Evolutionary conservation across 1,284 basidiomycete species (phyloP).

Genomic region (Pseudozyma hubeiensis): DNA sequence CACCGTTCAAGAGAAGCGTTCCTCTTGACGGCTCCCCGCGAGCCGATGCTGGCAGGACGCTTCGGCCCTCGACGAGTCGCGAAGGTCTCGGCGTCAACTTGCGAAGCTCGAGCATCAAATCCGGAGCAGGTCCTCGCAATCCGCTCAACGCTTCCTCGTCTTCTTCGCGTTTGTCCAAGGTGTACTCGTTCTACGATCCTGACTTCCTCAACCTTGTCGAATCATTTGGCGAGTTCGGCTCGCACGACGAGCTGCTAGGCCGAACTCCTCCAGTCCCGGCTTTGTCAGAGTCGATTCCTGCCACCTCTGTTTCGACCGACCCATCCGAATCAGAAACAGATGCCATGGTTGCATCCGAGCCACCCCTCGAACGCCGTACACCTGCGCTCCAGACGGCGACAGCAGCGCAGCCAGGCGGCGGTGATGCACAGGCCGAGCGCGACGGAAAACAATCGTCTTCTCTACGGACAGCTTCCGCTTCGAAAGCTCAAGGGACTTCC

Average conservation of each 20-base stretch:
- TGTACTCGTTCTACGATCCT: conserved; percentile 81
- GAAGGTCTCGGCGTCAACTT: conserved; percentile 37
- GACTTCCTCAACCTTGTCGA: conserved; percentile 76
- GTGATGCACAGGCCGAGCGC: not conserved
- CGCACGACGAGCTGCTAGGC: conserved; percentile 40
- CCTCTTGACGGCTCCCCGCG: conserved; percentile 17
- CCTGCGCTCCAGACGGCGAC: no score
- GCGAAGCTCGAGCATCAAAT: conserved; percentile 15
- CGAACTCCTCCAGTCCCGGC: conserved; percentile 29
- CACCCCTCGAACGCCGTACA: no score
- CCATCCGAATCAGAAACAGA: not conserved
- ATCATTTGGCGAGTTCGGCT: conserved; percentile 64
- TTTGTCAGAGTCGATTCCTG: conserved; percentile 12
- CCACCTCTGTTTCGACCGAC: not conserved
- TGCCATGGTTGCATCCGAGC: not conserved
- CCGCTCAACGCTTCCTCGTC: conserved; percentile 32
- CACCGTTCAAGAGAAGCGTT: conserved; percentile 23
- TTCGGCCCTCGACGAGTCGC: conserved; percentile 25
- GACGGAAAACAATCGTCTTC: not conserved
- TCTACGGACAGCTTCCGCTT: not conserved
- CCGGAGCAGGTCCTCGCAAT: conserved; percentile 11
- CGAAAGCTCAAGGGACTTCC: not conserved
- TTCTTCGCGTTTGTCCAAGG: conserved; percentile 59
- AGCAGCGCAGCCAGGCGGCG: not conserved
- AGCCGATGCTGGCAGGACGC: conserved; percentile 4